Conservation (phyloP, 768 basidiomycete species). For the Tulasnella sp. region DNA sequence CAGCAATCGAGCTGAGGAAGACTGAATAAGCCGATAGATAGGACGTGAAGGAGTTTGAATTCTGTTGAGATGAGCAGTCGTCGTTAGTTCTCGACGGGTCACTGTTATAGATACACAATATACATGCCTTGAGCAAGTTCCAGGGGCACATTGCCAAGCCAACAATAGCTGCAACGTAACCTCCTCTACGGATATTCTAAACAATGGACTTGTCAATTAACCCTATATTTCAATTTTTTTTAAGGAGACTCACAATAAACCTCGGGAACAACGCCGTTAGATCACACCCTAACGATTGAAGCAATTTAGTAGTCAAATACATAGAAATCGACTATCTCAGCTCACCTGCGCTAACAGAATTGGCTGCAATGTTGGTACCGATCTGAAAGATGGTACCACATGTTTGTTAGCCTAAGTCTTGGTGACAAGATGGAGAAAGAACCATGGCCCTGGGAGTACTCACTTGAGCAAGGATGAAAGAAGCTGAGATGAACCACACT, state of each 20-base stretch:
- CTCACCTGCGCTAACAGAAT: conserved; percentile 63
- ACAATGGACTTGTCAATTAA: background rate
- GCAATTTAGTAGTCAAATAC: no score
- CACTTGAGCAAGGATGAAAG: conserved; percentile 70
- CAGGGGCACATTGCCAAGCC: conserved; percentile 68
- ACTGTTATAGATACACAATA: background rate
- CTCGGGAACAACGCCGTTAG: conserved; percentile 66
- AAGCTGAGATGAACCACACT: conserved; percentile 59
- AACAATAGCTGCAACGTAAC: conserved; percentile 69
- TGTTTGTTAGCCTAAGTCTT: no score
- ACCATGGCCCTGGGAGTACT: no score
- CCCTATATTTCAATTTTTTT: background rate
- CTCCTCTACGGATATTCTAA: conserved; percentile 73
- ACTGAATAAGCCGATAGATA: conserved; percentile 69
- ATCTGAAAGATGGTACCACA: conserved; percentile 13
- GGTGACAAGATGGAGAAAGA: background rate
- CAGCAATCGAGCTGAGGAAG: conserved; percentile 69
- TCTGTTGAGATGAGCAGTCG: conserved; percentile 33
- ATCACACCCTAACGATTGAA: conserved; percentile 37
- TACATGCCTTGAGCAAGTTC: conserved; percentile 13
- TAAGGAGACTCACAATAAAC: conserved; percentile 44
- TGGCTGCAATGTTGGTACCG: conserved; percentile 72
- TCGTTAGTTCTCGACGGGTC: conserved; percentile 38
- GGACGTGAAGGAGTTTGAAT: conserved; percentile 63
- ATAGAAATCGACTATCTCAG: no score